Evolutionary conservation across 768 basidiomycete genomes (phyloP).

Genomic region (Stropharia rugosoannulata): DNA sequence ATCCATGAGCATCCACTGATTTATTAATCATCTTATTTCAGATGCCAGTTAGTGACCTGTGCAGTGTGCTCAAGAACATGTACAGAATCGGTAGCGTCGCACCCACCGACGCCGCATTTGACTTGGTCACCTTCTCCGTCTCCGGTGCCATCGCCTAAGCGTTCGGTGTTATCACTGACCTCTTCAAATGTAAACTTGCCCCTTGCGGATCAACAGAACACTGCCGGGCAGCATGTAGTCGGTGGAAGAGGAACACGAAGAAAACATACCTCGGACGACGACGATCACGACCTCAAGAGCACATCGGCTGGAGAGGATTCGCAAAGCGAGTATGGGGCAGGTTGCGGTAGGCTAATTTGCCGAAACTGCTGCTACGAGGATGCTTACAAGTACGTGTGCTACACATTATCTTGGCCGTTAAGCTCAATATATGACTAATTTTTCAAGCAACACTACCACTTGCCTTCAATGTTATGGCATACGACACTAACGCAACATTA

Average conservation of each 20-base stretch:
- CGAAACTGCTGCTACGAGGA: slow-evolving; percentile 45
- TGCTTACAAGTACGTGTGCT: slow-evolving; percentile 33
- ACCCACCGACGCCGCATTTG: slow-evolving; percentile 37
- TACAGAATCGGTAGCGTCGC: slow-evolving; percentile 30
- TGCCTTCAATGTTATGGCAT: slow-evolving; percentile 38
- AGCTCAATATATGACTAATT: neutral
- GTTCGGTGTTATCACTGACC: slow-evolving; percentile 27
- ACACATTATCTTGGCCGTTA: neutral
- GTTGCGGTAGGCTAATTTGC: slow-evolving; percentile 43
- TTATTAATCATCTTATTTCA: slow-evolving; percentile 10
- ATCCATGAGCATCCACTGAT: too few relatives aligned
- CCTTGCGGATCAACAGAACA: slow-evolving; percentile 2
- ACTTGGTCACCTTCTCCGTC: slow-evolving; percentile 36
- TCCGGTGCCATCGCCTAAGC: slow-evolving; percentile 26
- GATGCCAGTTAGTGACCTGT: slow-evolving; percentile 41
- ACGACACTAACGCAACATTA: neutral
- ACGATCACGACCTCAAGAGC: slow-evolving; percentile 10
- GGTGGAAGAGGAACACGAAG: slow-evolving; percentile 25
- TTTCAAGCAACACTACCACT: slow-evolving; percentile 32
- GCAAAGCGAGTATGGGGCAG: slow-evolving; percentile 24
- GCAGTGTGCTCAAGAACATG: slow-evolving; percentile 46
- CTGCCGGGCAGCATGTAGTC: slow-evolving; percentile 1
- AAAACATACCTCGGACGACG: slow-evolving; percentile 23
- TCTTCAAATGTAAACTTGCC: slow-evolving; percentile 26
- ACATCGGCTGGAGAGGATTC: slow-evolving; percentile 2